Evolutionary conservation across 306 rosid species (phyloP), one percentile per base, ranked within the genome.

Genomic region (Prunus mongolica): DNA sequence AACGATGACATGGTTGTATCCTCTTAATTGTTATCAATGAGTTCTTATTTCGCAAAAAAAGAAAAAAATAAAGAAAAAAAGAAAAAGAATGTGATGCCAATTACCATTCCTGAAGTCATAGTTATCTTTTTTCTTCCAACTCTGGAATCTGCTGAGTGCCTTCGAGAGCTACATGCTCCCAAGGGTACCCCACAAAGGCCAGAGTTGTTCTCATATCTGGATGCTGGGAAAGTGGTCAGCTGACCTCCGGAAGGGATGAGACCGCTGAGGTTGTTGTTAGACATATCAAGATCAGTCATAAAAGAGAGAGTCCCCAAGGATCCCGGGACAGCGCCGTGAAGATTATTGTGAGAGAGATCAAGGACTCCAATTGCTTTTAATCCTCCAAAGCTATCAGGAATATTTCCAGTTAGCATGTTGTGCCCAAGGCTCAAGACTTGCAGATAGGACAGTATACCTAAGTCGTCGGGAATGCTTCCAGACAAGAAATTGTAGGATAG

Each of bases 351-450:
- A 19, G 97, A 91, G 73, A 91, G 86, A 80, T 91, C 97, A 12
- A 91, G 88, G 73, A 91, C 92, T 57, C 93, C 92, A 20, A 87
- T 49, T 3, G 58, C 82, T 77, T 82, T 89, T 41, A 91, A 74
- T 76, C 78, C 86, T 58, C 93, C 97, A 57, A 91, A 83, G 52
- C 86, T 82, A n/a, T 84, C 85, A 4, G 97, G 97, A 83, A 91
- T 89, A 0, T 24, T 73, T 65, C 93, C 97, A 16, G 58, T 57
- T 32, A 91, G 81, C 76, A 12, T 72, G 84, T 91, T 91, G 78
- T 91, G 93, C 52, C 93, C 93, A 41, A 91, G 61, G 81, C 89
- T 91, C 44, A 91, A 75, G 72, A 91, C 92, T 79, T 86, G 94
- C 50, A 89, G 66, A 79, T 78, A 91, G 72, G 74, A 65, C 89